Conservation (phyloP, 352 stramenopile species). For the Pythium chondricola region DNA sequence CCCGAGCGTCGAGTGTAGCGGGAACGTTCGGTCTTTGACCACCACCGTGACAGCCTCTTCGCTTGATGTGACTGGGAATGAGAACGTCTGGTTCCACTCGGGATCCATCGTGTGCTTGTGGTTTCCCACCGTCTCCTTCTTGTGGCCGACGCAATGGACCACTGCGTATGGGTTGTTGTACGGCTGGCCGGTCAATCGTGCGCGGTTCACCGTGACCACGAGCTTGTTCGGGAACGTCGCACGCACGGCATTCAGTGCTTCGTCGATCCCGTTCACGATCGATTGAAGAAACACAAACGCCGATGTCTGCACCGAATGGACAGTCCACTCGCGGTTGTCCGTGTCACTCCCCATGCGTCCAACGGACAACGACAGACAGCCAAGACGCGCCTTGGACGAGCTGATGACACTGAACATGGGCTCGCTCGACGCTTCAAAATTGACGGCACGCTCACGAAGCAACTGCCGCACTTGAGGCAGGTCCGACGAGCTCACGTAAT, state of each 20-base stretch:
- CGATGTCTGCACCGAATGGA: slow-evolving; percentile 83
- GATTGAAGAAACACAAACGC: slow-evolving; percentile 85
- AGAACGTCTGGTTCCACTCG: slow-evolving; percentile 88
- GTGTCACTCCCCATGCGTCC: slow-evolving; percentile 59
- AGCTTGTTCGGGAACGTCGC: slow-evolving; percentile 86
- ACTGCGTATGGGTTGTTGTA: slow-evolving; percentile 87
- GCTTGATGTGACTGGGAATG: slow-evolving; percentile 76
- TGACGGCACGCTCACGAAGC: slow-evolving; percentile 63
- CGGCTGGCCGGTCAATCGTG: slow-evolving; percentile 70
- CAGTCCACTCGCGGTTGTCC: slow-evolving; percentile 75
- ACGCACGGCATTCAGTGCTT: slow-evolving; percentile 67
- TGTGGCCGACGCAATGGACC: slow-evolving; percentile 73
- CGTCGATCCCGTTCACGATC: slow-evolving; percentile 66
- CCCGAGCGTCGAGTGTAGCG: slow-evolving; percentile 67
- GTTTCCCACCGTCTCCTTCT: slow-evolving; percentile 83
- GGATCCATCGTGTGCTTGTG: slow-evolving; percentile 88
- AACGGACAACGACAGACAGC: slow-evolving; percentile 74
- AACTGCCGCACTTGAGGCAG: slow-evolving; percentile 44
- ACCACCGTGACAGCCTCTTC: slow-evolving; percentile 59
- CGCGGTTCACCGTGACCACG: slow-evolving; percentile 85
- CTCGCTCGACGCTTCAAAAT: slow-evolving; percentile 78
- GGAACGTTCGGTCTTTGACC: slow-evolving; percentile 74
- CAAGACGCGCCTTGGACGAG: slow-evolving; percentile 60
- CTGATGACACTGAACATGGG: slow-evolving; percentile 82
- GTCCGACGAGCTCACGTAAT: slow-evolving; percentile 61